Conservation (phyloP, 352 stramenopile genomes). For the Globisporangium solare region DNA sequence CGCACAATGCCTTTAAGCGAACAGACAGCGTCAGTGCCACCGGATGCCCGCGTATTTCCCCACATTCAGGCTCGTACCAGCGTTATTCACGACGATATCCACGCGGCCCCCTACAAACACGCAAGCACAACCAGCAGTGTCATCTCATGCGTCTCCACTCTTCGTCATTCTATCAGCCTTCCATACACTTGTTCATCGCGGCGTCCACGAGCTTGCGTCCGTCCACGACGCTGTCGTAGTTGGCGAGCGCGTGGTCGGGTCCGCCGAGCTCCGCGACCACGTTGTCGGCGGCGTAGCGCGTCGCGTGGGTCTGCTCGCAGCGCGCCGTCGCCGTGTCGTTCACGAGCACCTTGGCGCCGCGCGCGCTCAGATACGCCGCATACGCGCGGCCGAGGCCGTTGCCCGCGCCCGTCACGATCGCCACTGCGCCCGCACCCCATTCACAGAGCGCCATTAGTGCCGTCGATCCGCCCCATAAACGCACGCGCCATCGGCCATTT, state of each 20-base stretch:
- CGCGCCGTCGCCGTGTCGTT: conserved; percentile 58
- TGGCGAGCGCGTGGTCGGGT: conserved; percentile 45
- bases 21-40: too few relatives aligned
- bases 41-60: background rate
- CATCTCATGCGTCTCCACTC: background rate
- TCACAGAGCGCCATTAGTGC: background rate
- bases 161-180: background rate
- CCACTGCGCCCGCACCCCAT: conserved; percentile 35
- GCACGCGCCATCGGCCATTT: background rate
- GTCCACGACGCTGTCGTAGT: conserved; percentile 69
- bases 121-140: background rate
- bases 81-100: conserved; percentile 94
- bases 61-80: conserved; percentile 37
- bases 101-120: conserved; percentile 60
- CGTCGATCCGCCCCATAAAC: too few relatives aligned
- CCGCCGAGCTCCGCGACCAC: conserved; percentile 57
- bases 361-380: conserved; percentile 59
- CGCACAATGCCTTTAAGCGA: conserved; percentile 65
- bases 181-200: conserved; percentile 77
- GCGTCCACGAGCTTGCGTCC: conserved; percentile 79
- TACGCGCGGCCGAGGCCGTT: conserved; percentile 84
- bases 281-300: conserved; percentile 40
- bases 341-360: conserved; percentile 75
- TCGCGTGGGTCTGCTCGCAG: background rate
- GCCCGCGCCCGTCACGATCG: conserved; percentile 82